phyloP scores from a whole-genome alignment of 768 basidiomycete species.

The Termitomyces sp. region DNA sequence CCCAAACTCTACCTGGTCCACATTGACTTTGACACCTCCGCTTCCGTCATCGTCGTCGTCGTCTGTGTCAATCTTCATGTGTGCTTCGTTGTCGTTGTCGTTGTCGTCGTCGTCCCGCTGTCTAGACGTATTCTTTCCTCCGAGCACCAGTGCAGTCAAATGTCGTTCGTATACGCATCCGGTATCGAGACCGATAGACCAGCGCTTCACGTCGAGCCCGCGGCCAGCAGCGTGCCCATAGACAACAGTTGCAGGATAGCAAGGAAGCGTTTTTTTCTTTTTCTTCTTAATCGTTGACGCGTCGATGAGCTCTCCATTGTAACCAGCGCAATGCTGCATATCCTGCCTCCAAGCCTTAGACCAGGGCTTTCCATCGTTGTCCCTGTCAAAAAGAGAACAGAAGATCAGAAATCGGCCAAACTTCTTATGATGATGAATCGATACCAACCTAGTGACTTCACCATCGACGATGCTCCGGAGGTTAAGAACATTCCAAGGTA shows the following conservation, averaged over 20 bases:
- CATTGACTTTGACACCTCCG: constrained; percentile 9
- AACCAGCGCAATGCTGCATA: constrained; percentile 56
- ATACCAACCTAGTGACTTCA: constrained; percentile 36
- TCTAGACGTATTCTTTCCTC: background rate
- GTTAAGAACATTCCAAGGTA: constrained; percentile 75
- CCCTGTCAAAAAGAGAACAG: constrained; percentile 7
- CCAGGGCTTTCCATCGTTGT: constrained; percentile 65
- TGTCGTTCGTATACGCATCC: constrained; percentile 72
- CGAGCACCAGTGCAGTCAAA: constrained; percentile 67
- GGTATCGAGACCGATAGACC: constrained; percentile 81
- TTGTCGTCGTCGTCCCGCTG: constrained; percentile 17
- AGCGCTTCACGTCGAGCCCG: constrained; percentile 77
- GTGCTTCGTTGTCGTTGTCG: constrained; percentile 8
- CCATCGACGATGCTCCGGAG: constrained; percentile 53
- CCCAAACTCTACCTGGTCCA: constrained; percentile 45
- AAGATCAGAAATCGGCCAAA: background rate
- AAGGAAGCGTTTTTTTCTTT: constrained; percentile 36
- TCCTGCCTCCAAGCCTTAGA: constrained; percentile 66
- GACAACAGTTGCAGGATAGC: constrained; percentile 71
- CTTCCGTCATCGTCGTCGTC: constrained; percentile 19
- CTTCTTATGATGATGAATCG: background rate
- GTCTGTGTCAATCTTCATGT: constrained; percentile 3
- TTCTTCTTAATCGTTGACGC: constrained; percentile 13
- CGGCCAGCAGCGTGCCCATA: constrained; percentile 84
- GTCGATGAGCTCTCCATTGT: constrained; percentile 17